phyloP scores from a whole-genome alignment of 2,329 filamentous ascomycete genomes.

The Nannizziopsis arthrosporioides region DNA sequence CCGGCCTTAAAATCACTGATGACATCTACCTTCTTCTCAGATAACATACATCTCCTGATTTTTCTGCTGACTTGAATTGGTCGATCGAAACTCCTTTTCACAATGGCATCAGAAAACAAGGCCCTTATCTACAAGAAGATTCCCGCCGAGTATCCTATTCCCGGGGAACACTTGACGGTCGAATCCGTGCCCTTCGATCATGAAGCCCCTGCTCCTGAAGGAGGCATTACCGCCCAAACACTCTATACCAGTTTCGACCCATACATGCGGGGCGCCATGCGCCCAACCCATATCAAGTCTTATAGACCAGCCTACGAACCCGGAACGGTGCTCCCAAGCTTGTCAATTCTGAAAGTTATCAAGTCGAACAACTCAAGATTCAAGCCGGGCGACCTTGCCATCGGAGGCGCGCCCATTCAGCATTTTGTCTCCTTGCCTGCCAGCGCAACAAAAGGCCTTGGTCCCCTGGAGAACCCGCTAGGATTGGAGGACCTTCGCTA shows the following conservation, averaged over 20 bases:
- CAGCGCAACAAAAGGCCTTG: slow-evolving; percentile 32
- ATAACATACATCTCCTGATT: no score
- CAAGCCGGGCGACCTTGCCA: slow-evolving; percentile 55
- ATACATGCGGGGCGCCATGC: slow-evolving; percentile 73
- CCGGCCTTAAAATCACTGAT: no score
- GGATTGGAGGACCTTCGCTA: slow-evolving; percentile 39
- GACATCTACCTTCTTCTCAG: no score
- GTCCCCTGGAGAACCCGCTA: slow-evolving; percentile 54
- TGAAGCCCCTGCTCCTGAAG: slow-evolving; percentile 42
- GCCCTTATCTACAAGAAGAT: slow-evolving; percentile 60
- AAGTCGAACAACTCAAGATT: slow-evolving; percentile 55
- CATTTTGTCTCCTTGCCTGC: slow-evolving; percentile 54
- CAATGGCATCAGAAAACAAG: slow-evolving; percentile 48
- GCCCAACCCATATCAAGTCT: slow-evolving; percentile 50
- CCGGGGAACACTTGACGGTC: slow-evolving; percentile 57
- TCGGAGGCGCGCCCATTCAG: slow-evolving; percentile 47
- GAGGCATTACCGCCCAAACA: slow-evolving; percentile 58
- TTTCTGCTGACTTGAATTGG: no score
- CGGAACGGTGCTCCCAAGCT: slow-evolving; percentile 53
- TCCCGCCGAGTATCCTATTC: slow-evolving; percentile 54
- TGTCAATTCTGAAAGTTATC: slow-evolving; percentile 55
- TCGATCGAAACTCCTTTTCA: not conserved
- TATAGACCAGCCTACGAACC: slow-evolving; percentile 55
- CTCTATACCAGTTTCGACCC: slow-evolving; percentile 71
- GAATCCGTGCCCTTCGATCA: slow-evolving; percentile 59